A percentile compares a stretch with the other conserved stretches of the same genome.
Evolutionary conservation across 2,329 filamentous ascomycete species (phyloP).

Genomic region (Ilyonectria destructans): DNA sequence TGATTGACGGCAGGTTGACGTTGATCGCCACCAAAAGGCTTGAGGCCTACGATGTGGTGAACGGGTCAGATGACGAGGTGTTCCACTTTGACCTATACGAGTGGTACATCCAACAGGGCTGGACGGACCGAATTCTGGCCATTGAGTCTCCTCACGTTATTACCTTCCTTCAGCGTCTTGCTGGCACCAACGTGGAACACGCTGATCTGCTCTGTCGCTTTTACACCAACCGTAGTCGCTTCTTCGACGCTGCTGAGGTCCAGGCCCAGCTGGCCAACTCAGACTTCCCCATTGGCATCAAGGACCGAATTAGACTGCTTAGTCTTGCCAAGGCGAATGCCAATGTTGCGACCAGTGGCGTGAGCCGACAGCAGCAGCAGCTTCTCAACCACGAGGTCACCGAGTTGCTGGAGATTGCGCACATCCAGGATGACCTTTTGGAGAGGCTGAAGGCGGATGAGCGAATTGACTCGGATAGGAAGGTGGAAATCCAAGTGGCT

Average conservation of each 20-base stretch:
- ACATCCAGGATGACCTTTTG: slow-evolving; percentile 93
- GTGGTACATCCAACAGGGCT: slow-evolving; percentile 92
- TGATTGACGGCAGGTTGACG: slow-evolving; percentile 84
- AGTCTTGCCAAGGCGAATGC: slow-evolving; percentile 94
- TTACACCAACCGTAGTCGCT: slow-evolving; percentile 87
- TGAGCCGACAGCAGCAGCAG: slow-evolving; percentile 87
- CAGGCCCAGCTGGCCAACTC: slow-evolving; percentile 89
- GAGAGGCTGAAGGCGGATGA: slow-evolving; percentile 82
- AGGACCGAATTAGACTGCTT: slow-evolving; percentile 90
- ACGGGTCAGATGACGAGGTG: slow-evolving; percentile 89
- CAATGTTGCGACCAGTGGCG: slow-evolving; percentile 83
- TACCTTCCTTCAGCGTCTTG: slow-evolving; percentile 86
- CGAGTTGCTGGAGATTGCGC: slow-evolving; percentile 91
- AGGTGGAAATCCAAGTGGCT: slow-evolving; percentile 74
- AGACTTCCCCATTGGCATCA: slow-evolving; percentile 84
- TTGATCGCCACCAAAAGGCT: slow-evolving; percentile 83
- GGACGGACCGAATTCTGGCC: slow-evolving; percentile 87
- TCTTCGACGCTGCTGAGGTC: slow-evolving; percentile 89
- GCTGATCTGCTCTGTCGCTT: slow-evolving; percentile 95
- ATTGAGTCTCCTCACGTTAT: slow-evolving; percentile 90
- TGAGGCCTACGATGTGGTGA: slow-evolving; percentile 93
- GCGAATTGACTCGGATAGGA: slow-evolving; percentile 77
- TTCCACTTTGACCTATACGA: slow-evolving; percentile 98
- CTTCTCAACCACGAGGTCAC: slow-evolving; percentile 87
- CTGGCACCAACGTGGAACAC: slow-evolving; percentile 80